Evolutionary conservation across 2,329 filamentous ascomycete genomes (phyloP).

Genomic region (Helotiales sp.): DNA sequence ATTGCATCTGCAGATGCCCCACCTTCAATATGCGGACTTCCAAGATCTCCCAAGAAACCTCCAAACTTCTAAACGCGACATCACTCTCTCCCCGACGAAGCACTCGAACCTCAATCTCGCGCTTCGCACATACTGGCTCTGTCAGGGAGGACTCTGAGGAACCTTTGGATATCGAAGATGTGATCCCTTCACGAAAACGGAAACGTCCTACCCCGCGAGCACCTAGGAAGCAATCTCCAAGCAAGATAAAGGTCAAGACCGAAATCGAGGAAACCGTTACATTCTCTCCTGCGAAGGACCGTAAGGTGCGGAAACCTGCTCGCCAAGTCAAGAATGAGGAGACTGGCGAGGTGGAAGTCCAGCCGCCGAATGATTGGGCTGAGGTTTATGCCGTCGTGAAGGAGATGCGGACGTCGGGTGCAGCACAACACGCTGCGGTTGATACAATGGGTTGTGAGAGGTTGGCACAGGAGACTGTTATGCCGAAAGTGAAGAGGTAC

Average conservation of each 20-base stretch:
- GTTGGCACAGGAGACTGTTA: conserved; percentile 61
- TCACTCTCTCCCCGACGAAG: conserved; percentile 50
- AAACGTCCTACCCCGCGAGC: conserved; percentile 45
- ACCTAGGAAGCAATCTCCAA: conserved; percentile 32
- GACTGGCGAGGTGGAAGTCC: conserved; percentile 48
- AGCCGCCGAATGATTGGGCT: conserved; percentile 82
- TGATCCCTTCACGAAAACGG: conserved; percentile 50
- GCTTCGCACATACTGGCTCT: conserved; percentile 49
- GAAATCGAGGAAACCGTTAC: conserved; percentile 45
- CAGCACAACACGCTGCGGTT: conserved; percentile 77
- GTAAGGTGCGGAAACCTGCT: conserved; percentile 52
- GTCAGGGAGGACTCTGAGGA: conserved; percentile 31
- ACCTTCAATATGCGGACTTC: conserved; percentile 50
- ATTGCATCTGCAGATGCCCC: not conserved
- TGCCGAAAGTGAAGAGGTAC: conserved; percentile 62
- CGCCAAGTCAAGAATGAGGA: conserved; percentile 49
- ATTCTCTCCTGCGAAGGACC: conserved; percentile 41
- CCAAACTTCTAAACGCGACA: conserved; percentile 58
- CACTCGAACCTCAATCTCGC: conserved; percentile 55
- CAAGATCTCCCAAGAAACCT: conserved; percentile 61
- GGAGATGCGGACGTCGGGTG: conserved; percentile 69
- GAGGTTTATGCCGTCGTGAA: conserved; percentile 78
- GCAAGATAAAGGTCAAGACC: conserved; percentile 47
- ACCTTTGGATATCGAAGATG: conserved; percentile 62
- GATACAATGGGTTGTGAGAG: conserved; percentile 97